Percentiles rank a stretch among this genome's conserved stretches.
Conservation (phyloP, 1,284 basidiomycete species). For the Cutaneotrichosporon sp. region DNA sequence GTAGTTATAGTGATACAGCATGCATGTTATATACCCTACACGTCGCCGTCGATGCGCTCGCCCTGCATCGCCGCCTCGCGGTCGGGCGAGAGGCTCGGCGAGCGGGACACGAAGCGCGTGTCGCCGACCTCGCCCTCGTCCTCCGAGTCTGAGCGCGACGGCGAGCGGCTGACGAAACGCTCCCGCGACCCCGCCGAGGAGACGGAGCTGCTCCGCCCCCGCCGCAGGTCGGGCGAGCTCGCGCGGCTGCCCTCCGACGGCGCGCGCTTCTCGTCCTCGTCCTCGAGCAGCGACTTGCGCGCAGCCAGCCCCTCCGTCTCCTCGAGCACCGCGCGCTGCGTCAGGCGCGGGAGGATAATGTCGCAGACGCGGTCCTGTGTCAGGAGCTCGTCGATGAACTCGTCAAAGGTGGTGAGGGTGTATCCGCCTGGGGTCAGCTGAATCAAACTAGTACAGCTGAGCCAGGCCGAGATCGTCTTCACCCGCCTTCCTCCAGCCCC, state of each 20-base stretch:
- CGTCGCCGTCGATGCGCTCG: conserved; percentile 44
- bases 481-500: no score
- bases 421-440: conserved; percentile 68
- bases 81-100: conserved; percentile 53
- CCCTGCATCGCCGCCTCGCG: conserved; percentile 28
- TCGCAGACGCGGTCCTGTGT: conserved; percentile 93
- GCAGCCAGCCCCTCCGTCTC: conserved; percentile 86
- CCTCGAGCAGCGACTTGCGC: conserved; percentile 68
- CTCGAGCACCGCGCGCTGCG: conserved; percentile 82
- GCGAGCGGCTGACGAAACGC: conserved; percentile 52
- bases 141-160: conserved; percentile 33
- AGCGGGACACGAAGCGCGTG: conserved; percentile 44
- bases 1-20: conserved; percentile 3
- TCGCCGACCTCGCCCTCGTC: conserved; percentile 43
- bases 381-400: conserved; percentile 83
- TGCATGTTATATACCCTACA: conserved; percentile 25
- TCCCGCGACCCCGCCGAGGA: conserved; percentile 22
- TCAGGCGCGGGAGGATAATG: conserved; percentile 88
- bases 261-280: conserved; percentile 21
- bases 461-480: no score
- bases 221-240: conserved; percentile 32
- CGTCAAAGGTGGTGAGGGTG: conserved; percentile 83
- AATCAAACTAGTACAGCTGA: no score
- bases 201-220: conserved; percentile 19
- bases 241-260: conserved; percentile 16